Evolutionary conservation across 495 filamentous ascomycete genomes (phyloP).

Genomic region (Aspergillus homomorphus): DNA sequence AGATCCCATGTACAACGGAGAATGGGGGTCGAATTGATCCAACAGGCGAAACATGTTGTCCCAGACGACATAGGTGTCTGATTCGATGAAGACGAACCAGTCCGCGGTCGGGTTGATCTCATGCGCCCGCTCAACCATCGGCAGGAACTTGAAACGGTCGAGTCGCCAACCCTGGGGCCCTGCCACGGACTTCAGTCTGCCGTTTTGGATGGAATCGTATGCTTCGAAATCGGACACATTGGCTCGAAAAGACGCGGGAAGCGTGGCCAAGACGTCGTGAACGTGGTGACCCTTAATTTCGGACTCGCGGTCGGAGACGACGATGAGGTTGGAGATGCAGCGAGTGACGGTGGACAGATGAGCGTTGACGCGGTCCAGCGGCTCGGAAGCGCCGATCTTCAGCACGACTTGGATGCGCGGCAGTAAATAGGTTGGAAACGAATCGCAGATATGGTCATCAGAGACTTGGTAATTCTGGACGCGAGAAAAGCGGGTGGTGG

Average conservation of each 20-base stretch:
- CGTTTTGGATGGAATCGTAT: constrained; percentile 28
- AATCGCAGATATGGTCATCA: constrained; percentile 26
- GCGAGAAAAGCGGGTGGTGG: constrained; percentile 9
- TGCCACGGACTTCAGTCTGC: constrained; percentile 9
- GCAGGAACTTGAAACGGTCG: constrained; percentile 65
- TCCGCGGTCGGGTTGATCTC: constrained; percentile 47
- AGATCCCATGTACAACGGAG: constrained; percentile 52
- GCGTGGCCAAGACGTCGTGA: constrained; percentile 39
- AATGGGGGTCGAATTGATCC: constrained; percentile 44
- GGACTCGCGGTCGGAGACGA: constrained; percentile 42
- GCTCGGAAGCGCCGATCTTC: constrained; percentile 38
- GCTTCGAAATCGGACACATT: constrained; percentile 34
- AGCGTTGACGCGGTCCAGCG: constrained; percentile 27
- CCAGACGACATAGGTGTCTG: constrained; percentile 64
- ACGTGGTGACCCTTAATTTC: constrained; percentile 32
- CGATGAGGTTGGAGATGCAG: constrained; percentile 40
- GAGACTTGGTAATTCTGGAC: neutral
- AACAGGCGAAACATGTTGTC: constrained; percentile 57
- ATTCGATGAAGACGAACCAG: constrained; percentile 64
- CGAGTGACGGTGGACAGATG: constrained; percentile 35
- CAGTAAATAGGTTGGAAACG: constrained; percentile 34
- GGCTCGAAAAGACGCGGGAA: constrained; percentile 28
- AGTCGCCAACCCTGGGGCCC: constrained; percentile 48
- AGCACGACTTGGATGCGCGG: constrained; percentile 36
- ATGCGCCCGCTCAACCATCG: constrained; percentile 57